Base-by-base conservation (phyloP, 345 rosid species). In the Clausena lansium region DNA sequence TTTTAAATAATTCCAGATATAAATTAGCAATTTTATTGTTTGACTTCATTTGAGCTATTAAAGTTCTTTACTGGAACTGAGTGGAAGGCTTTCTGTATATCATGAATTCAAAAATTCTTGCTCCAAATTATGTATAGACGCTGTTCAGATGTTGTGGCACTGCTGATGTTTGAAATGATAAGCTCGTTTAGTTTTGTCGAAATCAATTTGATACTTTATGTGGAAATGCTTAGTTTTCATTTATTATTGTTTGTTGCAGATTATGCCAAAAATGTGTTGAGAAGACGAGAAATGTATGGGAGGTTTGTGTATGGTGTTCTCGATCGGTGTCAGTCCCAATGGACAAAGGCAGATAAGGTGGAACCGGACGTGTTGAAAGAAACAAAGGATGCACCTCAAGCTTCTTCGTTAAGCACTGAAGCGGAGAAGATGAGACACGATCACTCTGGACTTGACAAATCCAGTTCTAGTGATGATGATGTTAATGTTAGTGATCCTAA, bases 401-500 rank as follows among this genome's bases (percentile, higher is more conserved):
- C 67, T 47, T 75, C 67, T 35, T 75, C 86, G 75, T 64, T 75
- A 10, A 86, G 64, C 74, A 74, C 83, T 45, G 80, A 76, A 38
- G 74, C 77, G 59, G 77, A 69, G 83, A 66, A 79, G 54, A 82
- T 77, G 67, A 71, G n/a, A 41, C 55, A 59, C 9, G 64, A 55
- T 66, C 82, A 82, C 45, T 83, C 83, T 52, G 80, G 77, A 32
- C 65, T 81, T 2, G 74, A 76, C 71, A 78, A 81, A 68, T 81
- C 86, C 71, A 84, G 86, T 38, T 83, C 93, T 4, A 80, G 88
- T 70, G 92, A 89, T 52, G 88, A 88, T 41, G 88, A 87, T 59
- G 52, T 77, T 41, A 69, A 87, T 59, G 52, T 78, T 41, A 69
- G 78, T 30, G 91, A 87, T 78, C 81, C 84, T 38, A 92, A 88